These are phyloP conservation scores for Primulina eburnea DNA, from an alignment of 257 asterid genomes.

Conservation along the genomic window DNA sequence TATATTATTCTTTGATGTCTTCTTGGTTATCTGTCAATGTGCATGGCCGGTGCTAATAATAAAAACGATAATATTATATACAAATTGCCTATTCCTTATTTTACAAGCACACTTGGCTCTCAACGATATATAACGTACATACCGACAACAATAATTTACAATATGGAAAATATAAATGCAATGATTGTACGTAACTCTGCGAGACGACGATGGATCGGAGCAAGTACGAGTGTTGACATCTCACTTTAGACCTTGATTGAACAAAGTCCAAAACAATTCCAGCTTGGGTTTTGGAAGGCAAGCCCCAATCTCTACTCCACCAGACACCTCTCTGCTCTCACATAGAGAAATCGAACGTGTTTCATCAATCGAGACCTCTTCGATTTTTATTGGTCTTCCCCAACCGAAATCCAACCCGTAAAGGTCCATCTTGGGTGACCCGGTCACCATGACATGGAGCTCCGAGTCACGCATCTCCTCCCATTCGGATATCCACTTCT, in stretches of 20 bases:
- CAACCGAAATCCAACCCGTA: slow-evolving; percentile 49
- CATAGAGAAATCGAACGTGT: slow-evolving; percentile 32
- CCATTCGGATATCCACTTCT: slow-evolving; percentile 44
- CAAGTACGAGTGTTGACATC: no score
- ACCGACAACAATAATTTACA: no score
- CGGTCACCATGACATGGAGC: slow-evolving; percentile 33
- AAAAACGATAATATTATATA: no score
- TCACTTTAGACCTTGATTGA: slow-evolving; percentile 15
- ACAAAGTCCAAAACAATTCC: slow-evolving; percentile 27
- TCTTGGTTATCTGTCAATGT: no score
- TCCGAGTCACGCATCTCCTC: slow-evolving; percentile 29
- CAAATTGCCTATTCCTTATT: no score
- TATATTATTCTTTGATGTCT: no score
- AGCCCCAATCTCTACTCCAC: slow-evolving; percentile 41
- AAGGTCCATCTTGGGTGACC: slow-evolving; percentile 39
- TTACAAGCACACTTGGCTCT: no score
- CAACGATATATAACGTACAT: no score
- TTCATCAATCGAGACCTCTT: slow-evolving; percentile 36
- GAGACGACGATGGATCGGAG: no score
- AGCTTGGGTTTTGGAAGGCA: slow-evolving; percentile 24
- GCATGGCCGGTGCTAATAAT: no score
- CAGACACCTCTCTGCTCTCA: slow-evolving; percentile 33
- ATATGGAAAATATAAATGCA: no score
- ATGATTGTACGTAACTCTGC: no score
- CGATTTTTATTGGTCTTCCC: slow-evolving; percentile 41